A percentile compares a stretch with the other conserved stretches of the same genome.
These are phyloP conservation scores for Tetraselmis striata DNA, from an alignment of 139 green algal genomes.

Conservation along the genomic window DNA sequence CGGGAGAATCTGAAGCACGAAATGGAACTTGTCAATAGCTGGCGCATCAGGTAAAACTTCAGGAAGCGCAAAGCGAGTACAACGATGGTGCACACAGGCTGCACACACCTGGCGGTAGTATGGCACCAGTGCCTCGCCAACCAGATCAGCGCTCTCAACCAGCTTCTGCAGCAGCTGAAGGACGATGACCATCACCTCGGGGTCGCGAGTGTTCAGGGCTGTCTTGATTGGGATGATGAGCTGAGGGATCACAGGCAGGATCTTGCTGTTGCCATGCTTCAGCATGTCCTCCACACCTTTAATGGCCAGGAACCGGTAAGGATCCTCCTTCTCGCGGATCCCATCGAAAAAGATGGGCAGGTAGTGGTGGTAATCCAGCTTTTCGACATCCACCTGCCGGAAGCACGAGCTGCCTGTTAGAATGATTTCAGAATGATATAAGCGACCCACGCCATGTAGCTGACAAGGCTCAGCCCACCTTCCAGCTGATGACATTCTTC, in stretches of 20 bases:
- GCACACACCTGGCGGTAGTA: slow-evolving; percentile 69
- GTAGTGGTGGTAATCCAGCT: slow-evolving; percentile 85
- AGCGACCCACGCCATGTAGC: too few species aligned
- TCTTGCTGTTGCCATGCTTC: slow-evolving; percentile 48
- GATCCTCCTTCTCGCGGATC: slow-evolving; percentile 78
- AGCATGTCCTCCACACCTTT: slow-evolving; percentile 79
- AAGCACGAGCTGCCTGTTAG: not conserved
- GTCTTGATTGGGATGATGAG: slow-evolving; percentile 86
- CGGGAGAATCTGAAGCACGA: slow-evolving; percentile 66
- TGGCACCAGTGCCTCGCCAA: slow-evolving; percentile 76
- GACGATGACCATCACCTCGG: slow-evolving; percentile 69
- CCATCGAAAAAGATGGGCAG: slow-evolving; percentile 88
- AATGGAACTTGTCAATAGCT: too few species aligned
- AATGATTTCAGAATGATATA: too few species aligned
- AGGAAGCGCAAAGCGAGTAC: too few species aligned
- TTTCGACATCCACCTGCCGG: slow-evolving; percentile 50
- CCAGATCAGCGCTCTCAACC: slow-evolving; percentile 52
- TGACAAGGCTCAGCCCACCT: slow-evolving; percentile 38
- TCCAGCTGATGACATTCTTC: slow-evolving; percentile 82
- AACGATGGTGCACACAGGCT: not conserved
- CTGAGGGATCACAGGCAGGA: slow-evolving; percentile 80
- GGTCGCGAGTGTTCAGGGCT: slow-evolving; percentile 68
- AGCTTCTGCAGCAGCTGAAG: slow-evolving; percentile 74
- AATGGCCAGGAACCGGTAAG: slow-evolving; percentile 77
- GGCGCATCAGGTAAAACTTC: too few species aligned